These are phyloP conservation scores for Paramecium tetraurelia DNA, from an alignment of 73 alveolate genomes.

Conservation along the genomic window DNA sequence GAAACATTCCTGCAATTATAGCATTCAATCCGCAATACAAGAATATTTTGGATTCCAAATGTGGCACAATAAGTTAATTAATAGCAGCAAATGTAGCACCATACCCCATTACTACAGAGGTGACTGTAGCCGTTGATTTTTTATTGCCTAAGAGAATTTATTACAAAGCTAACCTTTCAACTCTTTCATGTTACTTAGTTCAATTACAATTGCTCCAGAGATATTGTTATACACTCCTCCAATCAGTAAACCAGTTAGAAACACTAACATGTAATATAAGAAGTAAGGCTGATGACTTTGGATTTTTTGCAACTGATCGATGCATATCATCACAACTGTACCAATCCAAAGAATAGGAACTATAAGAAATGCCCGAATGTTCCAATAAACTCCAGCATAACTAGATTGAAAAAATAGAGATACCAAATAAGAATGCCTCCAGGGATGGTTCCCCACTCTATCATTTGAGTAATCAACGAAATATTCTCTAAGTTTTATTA, in stretches of 20 bases:
- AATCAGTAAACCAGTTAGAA: slow-evolving; percentile 21
- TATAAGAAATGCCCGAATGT: neutral
- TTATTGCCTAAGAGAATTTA: neutral
- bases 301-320: neutral
- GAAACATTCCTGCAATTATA: slow-evolving; percentile 18
- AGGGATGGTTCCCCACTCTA: slow-evolving; percentile 47
- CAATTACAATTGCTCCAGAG: slow-evolving; percentile 28
- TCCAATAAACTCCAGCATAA: slow-evolving; percentile 33
- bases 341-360: slow-evolving; percentile 9
- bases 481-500: neutral
- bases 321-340: slow-evolving; percentile 3
- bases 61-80: neutral
- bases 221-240: slow-evolving; percentile 37
- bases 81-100: slow-evolving; percentile 48
- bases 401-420: neutral
- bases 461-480: slow-evolving; percentile 7
- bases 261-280: neutral
- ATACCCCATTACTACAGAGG: slow-evolving; percentile 47
- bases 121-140: slow-evolving; percentile 30
- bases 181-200: slow-evolving; percentile 40
- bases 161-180: neutral
- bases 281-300: neutral
- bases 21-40: neutral
- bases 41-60: neutral
- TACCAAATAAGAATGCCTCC: slow-evolving; percentile 30